A percentile compares a stretch with the other conserved stretches of the same genome.
Conservation (phyloP, 1,139 yeast genomes). For the Fermentozyma sake region DNA sequence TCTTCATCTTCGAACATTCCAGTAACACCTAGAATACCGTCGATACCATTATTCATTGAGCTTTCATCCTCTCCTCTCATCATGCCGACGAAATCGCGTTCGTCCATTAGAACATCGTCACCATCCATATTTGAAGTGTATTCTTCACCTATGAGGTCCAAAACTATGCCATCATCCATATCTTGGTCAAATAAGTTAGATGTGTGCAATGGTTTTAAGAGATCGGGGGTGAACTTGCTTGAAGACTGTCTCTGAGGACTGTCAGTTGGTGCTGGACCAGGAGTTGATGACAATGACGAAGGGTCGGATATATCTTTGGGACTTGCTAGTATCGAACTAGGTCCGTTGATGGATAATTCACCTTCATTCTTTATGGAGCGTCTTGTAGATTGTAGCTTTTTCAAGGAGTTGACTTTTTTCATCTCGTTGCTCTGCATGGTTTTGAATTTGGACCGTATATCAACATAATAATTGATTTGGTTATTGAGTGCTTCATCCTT, state of each 20-base stretch:
- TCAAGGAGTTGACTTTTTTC: conserved; percentile 10
- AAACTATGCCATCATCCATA: conserved; percentile 8
- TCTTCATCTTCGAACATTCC: conserved; percentile 1
- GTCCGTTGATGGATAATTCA: neutral
- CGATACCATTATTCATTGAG: no score
- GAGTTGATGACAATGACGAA: conserved; percentile 2
- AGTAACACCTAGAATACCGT: no score
- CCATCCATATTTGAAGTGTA: no score
- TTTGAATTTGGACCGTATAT: conserved; percentile 23
- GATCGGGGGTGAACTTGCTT: conserved; percentile 15
- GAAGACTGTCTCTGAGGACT: no score
- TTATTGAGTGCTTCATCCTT: conserved; percentile 21
- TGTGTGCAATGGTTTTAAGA: conserved; percentile 20
- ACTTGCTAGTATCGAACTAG: neutral
- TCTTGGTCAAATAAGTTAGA: conserved; percentile 15
- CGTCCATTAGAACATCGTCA: no score
- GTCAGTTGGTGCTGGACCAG: conserved; percentile 1
- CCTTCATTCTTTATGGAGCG: neutral
- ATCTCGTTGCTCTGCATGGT: conserved; percentile 14
- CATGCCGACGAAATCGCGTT: no score
- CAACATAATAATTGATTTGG: conserved; percentile 35
- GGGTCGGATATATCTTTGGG: no score
- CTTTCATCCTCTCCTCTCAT: no score
- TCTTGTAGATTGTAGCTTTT: conserved; percentile 4
- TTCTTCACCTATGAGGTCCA: conserved; percentile 2